phyloP scores from a whole-genome alignment of 257 asterid genomes.

The Capsicum chinense region DNA sequence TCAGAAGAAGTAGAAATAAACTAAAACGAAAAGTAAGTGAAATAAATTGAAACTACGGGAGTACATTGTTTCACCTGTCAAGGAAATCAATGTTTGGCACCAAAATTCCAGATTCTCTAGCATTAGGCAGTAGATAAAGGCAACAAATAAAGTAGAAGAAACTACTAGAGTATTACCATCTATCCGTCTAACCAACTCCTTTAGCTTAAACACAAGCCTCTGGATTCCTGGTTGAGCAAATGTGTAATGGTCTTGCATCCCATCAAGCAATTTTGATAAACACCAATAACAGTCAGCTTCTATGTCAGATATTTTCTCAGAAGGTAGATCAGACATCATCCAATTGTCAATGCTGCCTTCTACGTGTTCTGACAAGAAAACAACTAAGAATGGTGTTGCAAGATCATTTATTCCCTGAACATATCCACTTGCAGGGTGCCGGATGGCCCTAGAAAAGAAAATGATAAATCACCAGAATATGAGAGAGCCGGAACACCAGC shows the following conservation, averaged over 20 bases:
- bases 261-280: conserved; percentile 90
- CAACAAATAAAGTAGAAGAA: background rate
- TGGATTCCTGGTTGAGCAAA: conserved; percentile 99
- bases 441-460: conserved; percentile 71
- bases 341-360: conserved; percentile 80
- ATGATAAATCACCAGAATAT: conserved; percentile 27
- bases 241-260: conserved; percentile 99
- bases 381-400: conserved; percentile 91
- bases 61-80: background rate
- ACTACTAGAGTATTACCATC: conserved; percentile 61
- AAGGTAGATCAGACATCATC: conserved; percentile 71
- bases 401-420: conserved; percentile 99
- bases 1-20: no score
- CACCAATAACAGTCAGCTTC: conserved; percentile 99
- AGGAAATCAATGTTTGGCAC: background rate
- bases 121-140: background rate
- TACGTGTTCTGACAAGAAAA: conserved; percentile 84
- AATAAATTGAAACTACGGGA: background rate
- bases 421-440: conserved; percentile 99
- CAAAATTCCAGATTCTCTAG: conserved; percentile 13
- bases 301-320: conserved; percentile 65
- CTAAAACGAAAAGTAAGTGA: background rate
- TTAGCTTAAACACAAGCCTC: conserved; percentile 90
- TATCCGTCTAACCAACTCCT: conserved; percentile 93
- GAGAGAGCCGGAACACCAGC: conserved; percentile 7